A percentile compares a stretch with the other conserved stretches of the same genome.
These are phyloP conservation scores for Warburgia ugandensis DNA, from an alignment of 164 flowering plant genomes.

Conservation along the genomic window DNA sequence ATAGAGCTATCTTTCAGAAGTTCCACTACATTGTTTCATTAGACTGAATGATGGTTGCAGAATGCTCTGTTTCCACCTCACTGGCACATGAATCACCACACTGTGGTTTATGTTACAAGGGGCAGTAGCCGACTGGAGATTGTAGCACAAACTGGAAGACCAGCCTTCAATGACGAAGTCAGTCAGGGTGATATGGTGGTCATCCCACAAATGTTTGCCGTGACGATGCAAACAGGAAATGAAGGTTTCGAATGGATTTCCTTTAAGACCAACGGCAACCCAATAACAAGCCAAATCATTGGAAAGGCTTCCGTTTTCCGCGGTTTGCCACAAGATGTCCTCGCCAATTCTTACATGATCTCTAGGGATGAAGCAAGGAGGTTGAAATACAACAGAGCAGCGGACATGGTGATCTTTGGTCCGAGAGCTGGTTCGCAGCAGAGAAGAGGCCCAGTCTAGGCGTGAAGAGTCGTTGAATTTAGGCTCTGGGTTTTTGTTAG, in stretches of 20 bases:
- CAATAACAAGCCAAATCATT: slow-evolving; percentile 35
- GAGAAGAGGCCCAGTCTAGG: neutral
- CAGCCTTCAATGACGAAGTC: slow-evolving; percentile 34
- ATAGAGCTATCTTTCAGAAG: too few species aligned
- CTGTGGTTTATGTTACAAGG: slow-evolving; percentile 32
- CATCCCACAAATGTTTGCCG: slow-evolving; percentile 46
- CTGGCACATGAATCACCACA: slow-evolving; percentile 50
- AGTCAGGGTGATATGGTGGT: slow-evolving; percentile 36
- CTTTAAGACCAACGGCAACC: slow-evolving; percentile 47
- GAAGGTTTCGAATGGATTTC: slow-evolving; percentile 44
- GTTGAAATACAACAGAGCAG: slow-evolving; percentile 33
- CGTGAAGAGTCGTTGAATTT: slow-evolving; percentile 1
- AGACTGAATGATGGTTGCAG: slow-evolving; percentile 21
- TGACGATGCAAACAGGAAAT: slow-evolving; percentile 30
- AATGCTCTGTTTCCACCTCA: slow-evolving; percentile 47
- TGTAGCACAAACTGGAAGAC: slow-evolving; percentile 28
- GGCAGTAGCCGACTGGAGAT: slow-evolving; percentile 46
- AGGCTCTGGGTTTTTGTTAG: too few species aligned
- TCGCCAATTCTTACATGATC: slow-evolving; percentile 32
- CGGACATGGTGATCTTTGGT: slow-evolving; percentile 23
- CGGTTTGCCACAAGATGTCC: slow-evolving; percentile 37
- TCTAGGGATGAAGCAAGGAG: slow-evolving; percentile 33
- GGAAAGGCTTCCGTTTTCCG: slow-evolving; percentile 41
- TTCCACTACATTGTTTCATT: too few species aligned
- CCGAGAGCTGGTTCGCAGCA: slow-evolving; percentile 8